Base-by-base conservation (phyloP, 768 basidiomycete species). In the Suillus paluster region DNA sequence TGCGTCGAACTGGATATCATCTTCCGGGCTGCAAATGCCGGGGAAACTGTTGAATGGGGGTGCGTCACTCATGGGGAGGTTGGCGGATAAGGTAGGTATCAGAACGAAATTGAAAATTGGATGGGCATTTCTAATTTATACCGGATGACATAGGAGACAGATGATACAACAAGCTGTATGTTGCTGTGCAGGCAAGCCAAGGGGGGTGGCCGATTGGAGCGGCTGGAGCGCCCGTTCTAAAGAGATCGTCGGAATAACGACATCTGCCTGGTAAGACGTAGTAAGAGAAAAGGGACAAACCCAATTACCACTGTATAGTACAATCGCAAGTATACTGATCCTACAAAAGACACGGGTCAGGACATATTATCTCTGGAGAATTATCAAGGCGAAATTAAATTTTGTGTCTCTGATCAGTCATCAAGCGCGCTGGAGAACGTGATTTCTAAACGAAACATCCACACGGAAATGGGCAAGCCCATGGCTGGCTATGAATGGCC, bases 111-210 rank as follows among this genome's bases (percentile, higher is more conserved):
- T 50, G 30, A 30, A 19, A 36, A 38, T 50, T 5, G 48, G 2
- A 17, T 50, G 1, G 17, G 5, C 17, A 27, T 15, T 9, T 9
- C 49, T 12, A n/a, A 23, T 54, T 55, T 52, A 52, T 52, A 52
- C 45, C 30, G 17, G 30, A 34, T 23, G 50, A 34, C 34, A 54
- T 23, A 17, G 33, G 36, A 36, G 8, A 10, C 21, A 8, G 8
- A 36, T 17, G 23, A 54, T 55, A 55, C 53, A 55, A 36, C 36
- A 53, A 53, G 52, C 36, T 5, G n/a, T n/a, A n/a, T 38, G 23
- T 55, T 55, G 53, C 53, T 55, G 53, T 55, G 53, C 17, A 38
- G 53, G 42, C 5, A 44, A 55, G 53, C 53, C 53, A 55, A 55
- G 53, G 53, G n/a, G 53, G 36, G 53, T 55, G 53, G 53, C 53